phyloP scores from a whole-genome alignment of 495 filamentous ascomycete species.

The Aspergillus baeticus region DNA sequence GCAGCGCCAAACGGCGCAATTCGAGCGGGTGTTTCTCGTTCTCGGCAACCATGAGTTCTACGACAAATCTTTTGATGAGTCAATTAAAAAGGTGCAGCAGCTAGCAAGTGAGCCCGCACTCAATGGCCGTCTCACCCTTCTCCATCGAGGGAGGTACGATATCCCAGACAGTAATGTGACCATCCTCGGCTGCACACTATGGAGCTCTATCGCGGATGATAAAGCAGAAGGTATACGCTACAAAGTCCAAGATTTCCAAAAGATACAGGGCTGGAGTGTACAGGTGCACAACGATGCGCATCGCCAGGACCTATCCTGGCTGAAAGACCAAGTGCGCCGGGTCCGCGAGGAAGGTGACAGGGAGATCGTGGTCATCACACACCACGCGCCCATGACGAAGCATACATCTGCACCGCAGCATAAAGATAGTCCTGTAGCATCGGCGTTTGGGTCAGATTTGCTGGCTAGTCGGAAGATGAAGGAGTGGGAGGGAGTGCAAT shows the following conservation, averaged over 20 bases:
- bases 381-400: conserved; percentile 48
- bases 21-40: conserved; percentile 49
- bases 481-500: conserved; percentile 22
- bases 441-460: conserved; percentile 53
- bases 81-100: conserved; percentile 37
- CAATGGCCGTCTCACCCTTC: conserved; percentile 40
- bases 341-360: too few relatives aligned
- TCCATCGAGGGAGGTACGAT: conserved; percentile 44
- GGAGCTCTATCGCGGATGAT: too few relatives aligned
- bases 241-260: too few relatives aligned
- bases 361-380: conserved; percentile 55
- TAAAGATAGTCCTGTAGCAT: conserved; percentile 35
- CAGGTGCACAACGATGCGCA: too few relatives aligned
- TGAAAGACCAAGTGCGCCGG: too few relatives aligned
- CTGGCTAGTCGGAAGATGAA: conserved; percentile 23
- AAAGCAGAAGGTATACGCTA: too few relatives aligned
- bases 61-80: conserved; percentile 32
- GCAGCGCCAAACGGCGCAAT: conserved; percentile 39
- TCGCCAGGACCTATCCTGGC: too few relatives aligned
- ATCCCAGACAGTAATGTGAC: conserved; percentile 36
- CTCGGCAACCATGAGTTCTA: conserved; percentile 63
- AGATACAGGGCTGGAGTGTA: too few relatives aligned
- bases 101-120: conserved; percentile 45
- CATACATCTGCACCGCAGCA: conserved; percentile 43
- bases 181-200: conserved; percentile 55